These are phyloP conservation scores for Pluteus cervinus DNA, from an alignment of 768 basidiomycete species.

Conservation along the genomic window DNA sequence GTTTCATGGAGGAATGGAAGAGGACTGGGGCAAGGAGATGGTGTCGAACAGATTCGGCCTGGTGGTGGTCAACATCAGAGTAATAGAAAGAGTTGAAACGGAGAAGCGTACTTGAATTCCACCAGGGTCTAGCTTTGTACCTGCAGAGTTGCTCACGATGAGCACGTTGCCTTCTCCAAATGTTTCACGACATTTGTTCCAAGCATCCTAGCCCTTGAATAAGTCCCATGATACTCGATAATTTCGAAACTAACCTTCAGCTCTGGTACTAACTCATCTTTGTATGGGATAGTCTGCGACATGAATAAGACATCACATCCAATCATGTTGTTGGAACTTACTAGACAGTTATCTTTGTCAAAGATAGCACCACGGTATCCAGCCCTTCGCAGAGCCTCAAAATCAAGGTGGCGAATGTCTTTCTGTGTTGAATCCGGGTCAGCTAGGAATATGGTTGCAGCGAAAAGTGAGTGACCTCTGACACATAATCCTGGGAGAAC, in stretches of 20 bases:
- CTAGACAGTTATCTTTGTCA: conserved; percentile 98
- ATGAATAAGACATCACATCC: background rate
- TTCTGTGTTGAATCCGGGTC: conserved; percentile 32
- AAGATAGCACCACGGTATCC: conserved; percentile 91
- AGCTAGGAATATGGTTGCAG: conserved; percentile 1
- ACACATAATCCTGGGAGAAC: conserved; percentile 60
- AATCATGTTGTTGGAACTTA: conserved; percentile 26
- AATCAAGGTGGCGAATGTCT: conserved; percentile 87
- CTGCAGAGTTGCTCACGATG: conserved; percentile 93
- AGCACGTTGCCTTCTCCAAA: conserved; percentile 81
- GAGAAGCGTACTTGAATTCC: conserved; percentile 64
- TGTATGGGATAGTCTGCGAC: conserved; percentile 70
- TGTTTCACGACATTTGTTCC: conserved; percentile 61
- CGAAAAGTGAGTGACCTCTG: conserved; percentile 40
- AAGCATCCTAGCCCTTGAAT: conserved; percentile 49
- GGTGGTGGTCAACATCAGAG: conserved; percentile 6
- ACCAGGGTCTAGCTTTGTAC: conserved; percentile 69
- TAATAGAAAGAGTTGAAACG: conserved; percentile 1
- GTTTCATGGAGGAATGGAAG: conserved; percentile 71
- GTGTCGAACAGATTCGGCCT: conserved; percentile 85
- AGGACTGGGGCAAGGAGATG: conserved; percentile 80
- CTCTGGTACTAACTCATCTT: conserved; percentile 72
- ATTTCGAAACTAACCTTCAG: conserved; percentile 45
- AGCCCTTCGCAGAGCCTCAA: conserved; percentile 57
- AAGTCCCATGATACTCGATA: background rate